Evolutionary conservation across 2,329 filamentous ascomycete species (phyloP), one percentile per base, ranked within the genome.

Genomic region (Aureobasidium sp.): DNA sequence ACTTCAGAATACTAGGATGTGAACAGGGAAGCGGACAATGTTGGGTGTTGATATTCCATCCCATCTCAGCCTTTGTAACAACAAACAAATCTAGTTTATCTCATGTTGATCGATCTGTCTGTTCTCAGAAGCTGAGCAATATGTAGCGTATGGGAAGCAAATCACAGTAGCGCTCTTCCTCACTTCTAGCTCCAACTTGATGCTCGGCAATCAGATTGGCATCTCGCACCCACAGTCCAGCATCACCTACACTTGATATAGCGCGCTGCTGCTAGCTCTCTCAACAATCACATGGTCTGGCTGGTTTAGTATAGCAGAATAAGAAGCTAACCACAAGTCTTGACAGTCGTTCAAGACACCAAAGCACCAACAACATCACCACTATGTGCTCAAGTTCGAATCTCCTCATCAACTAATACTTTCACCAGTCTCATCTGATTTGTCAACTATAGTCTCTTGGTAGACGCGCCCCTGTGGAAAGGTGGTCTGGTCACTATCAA

Each of bases 1-100:
- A 75, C 76, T 61, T 75, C 76, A 56, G 81, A 87, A 69, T 80
- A 75, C 65, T 81, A 71, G 67, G 37, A 37, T 70, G 15, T 24
- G 15, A 10, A 27, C 5, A 41, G 15, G 24, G 17, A 34, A n/a
- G 24, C 24, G 26, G 10, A 8, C 5, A 9, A 32, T 5, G 10
- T 52, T 43, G 51, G 37, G 24, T 12, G 15, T n/a, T 37, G 34
- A 37, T 37, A 37, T 37, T 4, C 3, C 2, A 32, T 32, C 26
- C 37, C 51, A 32, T 26, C 37, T 55, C 51, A 32, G 5, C 8
- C 5, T 43, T 55, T 55, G 51, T 55, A 55, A 52, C 20, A 26
- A 52, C 13, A 27, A 13, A 10, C 26, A 15, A 20, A 2, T 26
- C 5, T 10, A 9, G 8, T 29, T 32, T 8, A 10, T 48, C 26